Base-by-base conservation (phyloP, 2,329 filamentous ascomycete species). In the Periglandula ipomoeae region DNA sequence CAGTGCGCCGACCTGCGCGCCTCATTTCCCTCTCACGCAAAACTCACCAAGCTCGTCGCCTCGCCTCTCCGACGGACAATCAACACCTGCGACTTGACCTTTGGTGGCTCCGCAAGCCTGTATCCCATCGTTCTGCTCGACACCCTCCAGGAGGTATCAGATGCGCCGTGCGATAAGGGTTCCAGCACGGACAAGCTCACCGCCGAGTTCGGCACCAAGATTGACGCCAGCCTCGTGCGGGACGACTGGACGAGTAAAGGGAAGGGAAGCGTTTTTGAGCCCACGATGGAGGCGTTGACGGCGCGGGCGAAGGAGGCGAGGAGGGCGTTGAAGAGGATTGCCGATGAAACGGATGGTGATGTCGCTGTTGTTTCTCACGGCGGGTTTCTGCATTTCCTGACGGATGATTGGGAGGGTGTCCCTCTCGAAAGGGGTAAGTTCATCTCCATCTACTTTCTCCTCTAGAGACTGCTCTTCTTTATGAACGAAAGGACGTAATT, bases 1-100 rank as follows among this genome's bases (percentile, higher is more conserved):
- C 89, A 96, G 74, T 94, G 89, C 69, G 70, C 66, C 23, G 63
- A 67, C 15, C 81, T 95, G 37, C 67, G 75, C 57, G 61, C 71
- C 26, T 53, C 57, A 19, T 95, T 94, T 62, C 79, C 85, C 9
- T 66, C 78, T 65, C 83, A 86, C 61, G 69, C 72, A 53, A 66
- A 74, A 35, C 70, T 93, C 59, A 83, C 84, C 4, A 75, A 85
- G 56, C 75, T 95, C 11, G 76, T 89, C 20, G 82, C 88, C 35
- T 93, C 87, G 1, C 89, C 89, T 5, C 75, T 95, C 56, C 82
- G 84, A 45, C 81, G 89, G 53, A 94, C 89, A 2, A 73, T 95
- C 41, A 81, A 87, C 66, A 95, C 89, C 2, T 83, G 85, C 30
- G 73, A 89, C 26, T 69, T 81, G 47, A 76, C 79, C 41, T 94